Evolutionary conservation across 2,329 filamentous ascomycete genomes (phyloP).

Genomic region (Coleophoma crateriformis): DNA sequence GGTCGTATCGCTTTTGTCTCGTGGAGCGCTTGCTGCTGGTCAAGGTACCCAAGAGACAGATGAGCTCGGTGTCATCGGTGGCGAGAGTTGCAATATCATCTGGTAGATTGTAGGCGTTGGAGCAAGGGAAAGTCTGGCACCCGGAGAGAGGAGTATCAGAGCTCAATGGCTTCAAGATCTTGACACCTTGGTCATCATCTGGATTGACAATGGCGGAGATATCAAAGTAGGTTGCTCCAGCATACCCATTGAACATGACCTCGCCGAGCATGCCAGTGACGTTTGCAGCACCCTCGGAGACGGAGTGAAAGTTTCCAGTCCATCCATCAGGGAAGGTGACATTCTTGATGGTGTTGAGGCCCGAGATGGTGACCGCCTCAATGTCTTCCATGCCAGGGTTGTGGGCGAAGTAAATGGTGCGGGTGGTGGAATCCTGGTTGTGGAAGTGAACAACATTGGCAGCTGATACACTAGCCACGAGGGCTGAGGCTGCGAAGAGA

Average conservation of each 20-base stretch:
- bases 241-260: slow-evolving; percentile 43
- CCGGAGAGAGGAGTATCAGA: slow-evolving; percentile 37
- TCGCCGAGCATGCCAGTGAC: slow-evolving; percentile 46
- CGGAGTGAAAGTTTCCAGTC: slow-evolving; percentile 39
- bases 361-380: slow-evolving; percentile 13
- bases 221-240: slow-evolving; percentile 48
- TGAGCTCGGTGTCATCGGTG: slow-evolving; percentile 40
- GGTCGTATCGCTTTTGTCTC: slow-evolving; percentile 4
- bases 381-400: slow-evolving; percentile 13
- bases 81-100: slow-evolving; percentile 52
- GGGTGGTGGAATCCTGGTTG: slow-evolving; percentile 45
- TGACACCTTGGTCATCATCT: slow-evolving; percentile 43
- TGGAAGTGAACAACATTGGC: slow-evolving; percentile 51
- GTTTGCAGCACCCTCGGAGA: slow-evolving; percentile 36
- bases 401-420: slow-evolving; percentile 25
- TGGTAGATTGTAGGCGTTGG: slow-evolving; percentile 45
- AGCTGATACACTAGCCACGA: slow-evolving; percentile 33
- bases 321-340: slow-evolving; percentile 30
- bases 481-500: slow-evolving; percentile 34
- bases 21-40: slow-evolving; percentile 8
- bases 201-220: slow-evolving; percentile 53
- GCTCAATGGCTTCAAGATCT: slow-evolving; percentile 44
- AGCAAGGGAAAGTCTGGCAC: slow-evolving; percentile 46
- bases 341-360: slow-evolving; percentile 29
- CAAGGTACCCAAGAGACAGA: slow-evolving; percentile 32